These are phyloP conservation scores for Macroventuria anomochaeta DNA, from an alignment of 2,329 filamentous ascomycete genomes.

Conservation along the genomic window DNA sequence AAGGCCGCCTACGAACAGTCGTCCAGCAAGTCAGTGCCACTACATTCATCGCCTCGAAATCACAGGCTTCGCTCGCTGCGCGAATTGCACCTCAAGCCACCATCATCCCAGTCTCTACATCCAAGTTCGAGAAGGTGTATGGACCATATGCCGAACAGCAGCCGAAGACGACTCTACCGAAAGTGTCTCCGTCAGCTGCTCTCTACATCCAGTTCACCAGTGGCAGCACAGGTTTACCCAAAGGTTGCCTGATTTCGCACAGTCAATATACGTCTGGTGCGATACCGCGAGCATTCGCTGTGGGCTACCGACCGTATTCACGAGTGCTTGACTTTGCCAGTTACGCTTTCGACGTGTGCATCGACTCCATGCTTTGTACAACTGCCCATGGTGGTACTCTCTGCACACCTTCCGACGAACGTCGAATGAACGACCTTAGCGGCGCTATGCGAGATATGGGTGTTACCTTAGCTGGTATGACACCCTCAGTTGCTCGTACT, in stretches of 20 bases:
- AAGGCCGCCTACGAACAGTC: slow-evolving; percentile 42
- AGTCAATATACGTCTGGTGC: slow-evolving; percentile 46
- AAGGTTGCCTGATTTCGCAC: slow-evolving; percentile 46
- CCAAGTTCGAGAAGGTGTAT: slow-evolving; percentile 40
- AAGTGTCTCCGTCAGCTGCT: slow-evolving; percentile 33
- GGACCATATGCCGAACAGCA: slow-evolving; percentile 37
- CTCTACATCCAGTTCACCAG: slow-evolving; percentile 49
- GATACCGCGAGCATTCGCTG: slow-evolving; percentile 39
- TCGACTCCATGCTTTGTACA: slow-evolving; percentile 47
- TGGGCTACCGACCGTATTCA: slow-evolving; percentile 45
- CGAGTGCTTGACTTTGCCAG: slow-evolving; percentile 47
- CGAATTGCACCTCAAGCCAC: slow-evolving; percentile 39
- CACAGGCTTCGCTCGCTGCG: slow-evolving; percentile 37
- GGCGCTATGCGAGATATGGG: slow-evolving; percentile 48
- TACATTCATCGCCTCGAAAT: slow-evolving; percentile 39
- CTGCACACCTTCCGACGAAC: slow-evolving; percentile 53
- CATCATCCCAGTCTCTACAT: slow-evolving; percentile 44
- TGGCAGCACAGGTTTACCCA: slow-evolving; percentile 46
- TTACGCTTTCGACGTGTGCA: slow-evolving; percentile 48
- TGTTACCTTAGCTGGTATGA: slow-evolving; percentile 46
- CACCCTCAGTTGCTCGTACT: slow-evolving; percentile 47
- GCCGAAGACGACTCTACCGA: slow-evolving; percentile 33
- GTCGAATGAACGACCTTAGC: slow-evolving; percentile 56
- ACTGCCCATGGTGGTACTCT: slow-evolving; percentile 44
- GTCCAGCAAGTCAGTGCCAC: slow-evolving; percentile 40